These are phyloP conservation scores for Ophiostoma himal-ulmi DNA, from an alignment of 2,329 filamentous ascomycete genomes.

Conservation along the genomic window DNA sequence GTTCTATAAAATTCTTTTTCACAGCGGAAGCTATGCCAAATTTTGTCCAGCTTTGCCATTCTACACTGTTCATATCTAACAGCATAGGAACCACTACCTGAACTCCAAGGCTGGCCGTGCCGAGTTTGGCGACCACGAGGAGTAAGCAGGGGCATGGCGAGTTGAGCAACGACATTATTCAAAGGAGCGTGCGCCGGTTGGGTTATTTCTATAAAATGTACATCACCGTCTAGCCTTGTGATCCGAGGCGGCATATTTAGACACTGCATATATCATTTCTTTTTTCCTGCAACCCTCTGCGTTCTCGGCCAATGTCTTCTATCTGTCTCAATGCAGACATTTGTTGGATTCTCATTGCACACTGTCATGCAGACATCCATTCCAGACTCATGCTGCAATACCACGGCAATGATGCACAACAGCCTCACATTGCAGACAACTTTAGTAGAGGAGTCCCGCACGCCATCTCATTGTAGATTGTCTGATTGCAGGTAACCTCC, in stretches of 20 bases:
- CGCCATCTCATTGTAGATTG: neutral
- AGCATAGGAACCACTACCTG: slow-evolving; percentile 66
- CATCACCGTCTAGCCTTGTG: slow-evolving; percentile 21
- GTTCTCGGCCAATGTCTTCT: neutral
- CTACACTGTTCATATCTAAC: slow-evolving; percentile 1
- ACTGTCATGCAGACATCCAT: neutral
- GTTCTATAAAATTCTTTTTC: neutral
- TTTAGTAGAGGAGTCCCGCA: neutral
- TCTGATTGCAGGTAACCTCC: neutral
- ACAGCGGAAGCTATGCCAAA: neutral
- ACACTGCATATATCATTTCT: slow-evolving; percentile 19
- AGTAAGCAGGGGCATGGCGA: slow-evolving; percentile 18
- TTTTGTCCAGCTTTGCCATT: neutral
- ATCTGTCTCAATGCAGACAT: neutral
- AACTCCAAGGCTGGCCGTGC: slow-evolving; percentile 71
- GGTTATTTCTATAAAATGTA: slow-evolving; percentile 20
- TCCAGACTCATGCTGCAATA: neutral
- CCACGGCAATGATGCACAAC: neutral
- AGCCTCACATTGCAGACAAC: neutral
- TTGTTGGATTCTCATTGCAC: neutral
- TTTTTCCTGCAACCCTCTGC: slow-evolving; percentile 11
- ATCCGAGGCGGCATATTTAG: slow-evolving; percentile 13
- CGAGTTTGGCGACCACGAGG: slow-evolving; percentile 37
- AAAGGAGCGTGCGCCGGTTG: slow-evolving; percentile 19
- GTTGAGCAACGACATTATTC: slow-evolving; percentile 8